These are phyloP conservation scores for Tribonema minus DNA, from an alignment of 108 stramenopile species.

Conservation along the genomic window DNA sequence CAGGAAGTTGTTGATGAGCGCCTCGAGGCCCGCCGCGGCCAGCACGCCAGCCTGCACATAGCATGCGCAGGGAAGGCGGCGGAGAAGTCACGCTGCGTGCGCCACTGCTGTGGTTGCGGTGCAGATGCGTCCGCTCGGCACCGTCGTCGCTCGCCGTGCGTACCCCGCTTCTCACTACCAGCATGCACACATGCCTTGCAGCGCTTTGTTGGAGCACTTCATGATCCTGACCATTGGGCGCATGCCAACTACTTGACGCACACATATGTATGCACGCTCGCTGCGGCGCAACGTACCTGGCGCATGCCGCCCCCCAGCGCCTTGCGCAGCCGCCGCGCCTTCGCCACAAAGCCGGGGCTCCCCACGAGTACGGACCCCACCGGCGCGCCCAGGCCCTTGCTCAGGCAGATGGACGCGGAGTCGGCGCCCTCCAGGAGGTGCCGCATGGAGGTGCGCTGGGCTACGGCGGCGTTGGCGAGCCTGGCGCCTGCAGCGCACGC, in stretches of 20 bases:
- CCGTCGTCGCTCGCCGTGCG: no score
- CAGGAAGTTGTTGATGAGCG: conserved; percentile 19
- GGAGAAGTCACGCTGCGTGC: no score
- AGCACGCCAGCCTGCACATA: conserved; percentile 34
- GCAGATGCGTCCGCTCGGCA: no score
- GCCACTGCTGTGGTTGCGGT: no score
- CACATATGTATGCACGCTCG: no score
- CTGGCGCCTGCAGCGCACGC: conserved; percentile 82
- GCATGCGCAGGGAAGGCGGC: neutral
- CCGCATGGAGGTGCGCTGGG: conserved; percentile 57
- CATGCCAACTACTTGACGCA: no score
- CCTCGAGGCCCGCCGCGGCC: conserved; percentile 42
- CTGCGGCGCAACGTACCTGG: no score
- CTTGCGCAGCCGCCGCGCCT: conserved; percentile 73
- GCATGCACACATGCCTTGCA: no score
- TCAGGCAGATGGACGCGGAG: conserved; percentile 85
- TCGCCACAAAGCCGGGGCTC: conserved; percentile 57
- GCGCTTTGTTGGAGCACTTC: no score
- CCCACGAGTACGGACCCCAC: conserved; percentile 89
- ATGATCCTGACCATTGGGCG: no score
- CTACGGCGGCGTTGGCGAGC: conserved; percentile 77
- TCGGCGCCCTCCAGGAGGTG: conserved; percentile 49
- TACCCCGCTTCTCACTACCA: no score
- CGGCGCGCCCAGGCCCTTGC: conserved; percentile 91
- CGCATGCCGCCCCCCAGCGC: conserved; percentile 94